phyloP scores from a whole-genome alignment of 805 yeast species.

The Lipomyces japonicus region DNA sequence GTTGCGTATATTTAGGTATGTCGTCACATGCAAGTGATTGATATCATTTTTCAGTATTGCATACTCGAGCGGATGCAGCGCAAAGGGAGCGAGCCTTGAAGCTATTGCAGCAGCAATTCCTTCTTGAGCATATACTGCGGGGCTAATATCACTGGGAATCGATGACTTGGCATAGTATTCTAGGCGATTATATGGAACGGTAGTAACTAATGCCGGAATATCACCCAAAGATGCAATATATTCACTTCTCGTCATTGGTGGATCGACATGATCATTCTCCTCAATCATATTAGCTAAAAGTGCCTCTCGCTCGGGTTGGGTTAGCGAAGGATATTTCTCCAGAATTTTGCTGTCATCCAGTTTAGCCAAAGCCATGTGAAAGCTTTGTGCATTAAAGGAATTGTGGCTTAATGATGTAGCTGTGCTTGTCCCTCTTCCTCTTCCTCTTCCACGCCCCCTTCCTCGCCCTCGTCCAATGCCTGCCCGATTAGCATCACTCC shows the following conservation, averaged over 20 bases:
- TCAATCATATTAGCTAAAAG: slow-evolving; percentile 22
- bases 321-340: slow-evolving; percentile 13
- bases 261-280: slow-evolving; percentile 27
- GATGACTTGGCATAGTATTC: slow-evolving; percentile 41
- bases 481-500: too few species aligned
- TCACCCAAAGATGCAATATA: slow-evolving; percentile 23
- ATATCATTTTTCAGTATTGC: slow-evolving; percentile 37
- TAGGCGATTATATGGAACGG: slow-evolving; percentile 29
- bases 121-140: slow-evolving; percentile 23
- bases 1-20: slow-evolving; percentile 43
- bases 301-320: slow-evolving; percentile 15
- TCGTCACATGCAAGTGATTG: slow-evolving; percentile 40
- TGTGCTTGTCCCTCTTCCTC: too few species aligned
- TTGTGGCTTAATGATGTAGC: too few species aligned
- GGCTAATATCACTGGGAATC: slow-evolving; percentile 39
- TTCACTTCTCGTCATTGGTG: slow-evolving; percentile 27
- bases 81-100: slow-evolving; percentile 40
- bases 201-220: slow-evolving; percentile 25
- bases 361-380: too few species aligned
- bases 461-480: too few species aligned
- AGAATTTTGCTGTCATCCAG: too few species aligned
- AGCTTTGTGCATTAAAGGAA: too few species aligned
- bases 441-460: too few species aligned
- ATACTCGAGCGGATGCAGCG: slow-evolving; percentile 39
- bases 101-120: slow-evolving; percentile 40